phyloP scores from a whole-genome alignment of 495 filamentous ascomycete genomes.

The Lophiostoma macrostomum region DNA sequence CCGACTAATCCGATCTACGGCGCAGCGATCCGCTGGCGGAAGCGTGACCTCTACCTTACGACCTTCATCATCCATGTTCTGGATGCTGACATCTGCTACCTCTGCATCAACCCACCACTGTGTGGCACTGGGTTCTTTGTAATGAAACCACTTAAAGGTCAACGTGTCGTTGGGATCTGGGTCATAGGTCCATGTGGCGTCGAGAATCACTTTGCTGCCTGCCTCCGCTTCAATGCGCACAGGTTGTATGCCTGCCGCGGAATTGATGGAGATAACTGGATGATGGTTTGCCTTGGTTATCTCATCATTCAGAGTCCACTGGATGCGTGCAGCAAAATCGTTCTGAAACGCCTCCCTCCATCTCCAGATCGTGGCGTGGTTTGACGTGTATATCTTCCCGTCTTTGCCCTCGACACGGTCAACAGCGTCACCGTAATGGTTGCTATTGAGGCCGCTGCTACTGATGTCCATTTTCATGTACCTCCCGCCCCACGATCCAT shows the following conservation, averaged over 20 bases:
- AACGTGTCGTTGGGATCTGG: conserved; percentile 43
- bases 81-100: conserved; percentile 41
- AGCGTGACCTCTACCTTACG: conserved; percentile 39
- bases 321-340: conserved; percentile 51
- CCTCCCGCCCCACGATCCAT: conserved; percentile 50
- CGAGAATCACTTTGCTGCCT: conserved; percentile 40
- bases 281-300: conserved; percentile 42
- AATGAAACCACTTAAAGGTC: conserved; percentile 51
- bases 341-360: conserved; percentile 50
- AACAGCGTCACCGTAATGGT: conserved; percentile 45
- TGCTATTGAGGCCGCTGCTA: conserved; percentile 10
- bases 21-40: conserved; percentile 40
- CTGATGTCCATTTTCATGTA: conserved; percentile 39
- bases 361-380: conserved; percentile 51
- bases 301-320: conserved; percentile 45
- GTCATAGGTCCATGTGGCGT: conserved; percentile 46
- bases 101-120: conserved; percentile 44
- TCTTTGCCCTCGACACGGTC: conserved; percentile 45
- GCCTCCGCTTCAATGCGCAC: conserved; percentile 40
- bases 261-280: conserved; percentile 47
- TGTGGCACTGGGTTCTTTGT: conserved; percentile 44
- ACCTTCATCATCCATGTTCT: conserved; percentile 30
- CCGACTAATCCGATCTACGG: conserved; percentile 37
- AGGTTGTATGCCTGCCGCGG: conserved; percentile 34
- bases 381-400: conserved; percentile 41